phyloP scores from a whole-genome alignment of 108 stramenopile genomes.

The Cyclotella baltica region DNA sequence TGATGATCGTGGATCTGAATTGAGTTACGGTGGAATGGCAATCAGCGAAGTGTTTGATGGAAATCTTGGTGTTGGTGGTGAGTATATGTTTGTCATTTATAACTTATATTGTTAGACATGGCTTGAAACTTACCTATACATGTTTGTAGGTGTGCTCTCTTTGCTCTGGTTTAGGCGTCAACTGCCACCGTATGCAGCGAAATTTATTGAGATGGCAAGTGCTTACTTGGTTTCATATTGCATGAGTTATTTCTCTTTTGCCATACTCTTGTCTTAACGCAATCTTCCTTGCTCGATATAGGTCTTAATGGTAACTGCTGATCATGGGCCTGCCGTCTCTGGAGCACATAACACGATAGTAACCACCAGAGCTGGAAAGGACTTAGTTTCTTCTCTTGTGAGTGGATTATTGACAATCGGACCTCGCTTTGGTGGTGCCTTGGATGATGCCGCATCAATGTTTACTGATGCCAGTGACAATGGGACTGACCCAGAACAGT shows the following conservation, averaged over 20 bases:
- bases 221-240: background rate
- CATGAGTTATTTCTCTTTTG: background rate
- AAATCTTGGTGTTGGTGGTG: slow-evolving; percentile 83
- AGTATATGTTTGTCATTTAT: background rate
- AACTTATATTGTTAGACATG: background rate
- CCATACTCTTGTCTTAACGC: background rate
- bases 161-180: slow-evolving; percentile 92
- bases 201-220: slow-evolving; percentile 88
- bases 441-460: slow-evolving; percentile 85
- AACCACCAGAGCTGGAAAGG: slow-evolving; percentile 91
- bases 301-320: slow-evolving; percentile 91
- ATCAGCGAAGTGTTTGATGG: slow-evolving; percentile 85
- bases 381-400: slow-evolving; percentile 86
- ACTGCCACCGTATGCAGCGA: slow-evolving; percentile 87
- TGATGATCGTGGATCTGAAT: slow-evolving; percentile 93
- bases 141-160: slow-evolving; percentile 73
- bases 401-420: slow-evolving; percentile 91
- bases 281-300: background rate
- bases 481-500: slow-evolving; percentile 70
- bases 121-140: background rate
- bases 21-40: slow-evolving; percentile 87
- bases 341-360: slow-evolving; percentile 96
- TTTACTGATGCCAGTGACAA: slow-evolving; percentile 78
- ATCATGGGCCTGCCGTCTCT: slow-evolving; percentile 88
- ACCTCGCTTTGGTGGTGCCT: slow-evolving; percentile 92